Base-by-base conservation (phyloP, 345 rosid species). In the Garcia nutans region DNA sequence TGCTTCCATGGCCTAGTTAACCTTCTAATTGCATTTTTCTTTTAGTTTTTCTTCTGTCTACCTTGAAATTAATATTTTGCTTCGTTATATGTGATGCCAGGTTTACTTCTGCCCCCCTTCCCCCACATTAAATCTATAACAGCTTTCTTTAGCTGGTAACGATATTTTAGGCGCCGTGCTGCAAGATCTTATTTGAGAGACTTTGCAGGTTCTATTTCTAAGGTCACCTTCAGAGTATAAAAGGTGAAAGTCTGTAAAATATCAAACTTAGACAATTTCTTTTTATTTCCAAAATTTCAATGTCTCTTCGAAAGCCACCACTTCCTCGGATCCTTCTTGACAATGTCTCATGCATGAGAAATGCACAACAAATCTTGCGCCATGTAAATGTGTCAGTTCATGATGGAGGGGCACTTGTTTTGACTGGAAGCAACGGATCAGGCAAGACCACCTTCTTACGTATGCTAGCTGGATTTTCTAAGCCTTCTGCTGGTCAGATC, bases 281-380 rank as follows among this genome's bases (percentile, higher is more conserved):
- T 5, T 63, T 63, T 62, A 26, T 55, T n/a, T 33, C 7, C 20
- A 33, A 16, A 47, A 42, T 33, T 65, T 62, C 16, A 23, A 80
- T 94, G 97, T 78, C 92, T 82, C 76, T 87, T 10, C 66, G 87
- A 50, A 89, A 79, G 70, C 89, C 92, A 1, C 96, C 89, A 17
- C 81, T 82, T 59, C 97, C 96, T 70, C 86, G 92, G 50, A 85
- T 93, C 26, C 86, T 95, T 68, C 97, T 95, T 8, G 87, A 89
- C 77, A 92, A 91, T 75, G 97, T 95, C 57, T 91, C 99, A 0
- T 95, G 98, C 83, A 95, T 91, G 97, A 90, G 99, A 87, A 95
- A 91, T 77, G 96, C 93, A 0, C 96, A 90, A 55, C 96, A 91
- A 79, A 89, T 95, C 69, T 73, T 95, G 77, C 83, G 89, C 3